A percentile compares a stretch with the other conserved stretches of the same genome.
Evolutionary conservation across 2,329 filamentous ascomycete species (phyloP).

Genomic region (Penicillium sp.): DNA sequence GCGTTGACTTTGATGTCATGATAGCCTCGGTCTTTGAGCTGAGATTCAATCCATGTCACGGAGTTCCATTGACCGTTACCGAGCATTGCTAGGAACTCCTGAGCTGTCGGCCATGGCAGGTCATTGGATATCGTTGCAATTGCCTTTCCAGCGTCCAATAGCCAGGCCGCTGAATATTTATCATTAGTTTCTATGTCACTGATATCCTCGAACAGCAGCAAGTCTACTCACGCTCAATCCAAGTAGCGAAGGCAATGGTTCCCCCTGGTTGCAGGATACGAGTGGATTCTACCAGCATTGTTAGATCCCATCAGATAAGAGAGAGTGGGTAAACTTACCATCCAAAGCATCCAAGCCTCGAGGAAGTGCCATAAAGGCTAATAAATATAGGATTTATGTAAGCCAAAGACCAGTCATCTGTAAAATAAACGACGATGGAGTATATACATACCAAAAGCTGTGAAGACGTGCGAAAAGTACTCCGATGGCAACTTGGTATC

Average conservation of each 20-base stretch:
- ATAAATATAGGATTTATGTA: not conserved
- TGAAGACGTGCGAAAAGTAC: slow-evolving; percentile 48
- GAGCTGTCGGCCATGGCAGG: slow-evolving; percentile 24
- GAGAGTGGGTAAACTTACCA: slow-evolving; percentile 26
- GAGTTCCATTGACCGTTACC: slow-evolving; percentile 27
- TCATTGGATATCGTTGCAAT: slow-evolving; percentile 27
- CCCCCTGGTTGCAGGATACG: slow-evolving; percentile 39
- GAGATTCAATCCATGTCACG: slow-evolving; percentile 19
- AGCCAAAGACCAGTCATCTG: not conserved
- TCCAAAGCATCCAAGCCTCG: slow-evolving; percentile 40
- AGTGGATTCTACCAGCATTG: slow-evolving; percentile 26
- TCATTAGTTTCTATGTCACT: not conserved
- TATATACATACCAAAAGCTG: slow-evolving; percentile 45
- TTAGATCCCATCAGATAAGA: not conserved
- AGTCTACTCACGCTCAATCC: slow-evolving; percentile 34
- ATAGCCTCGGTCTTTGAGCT: slow-evolving; percentile 25
- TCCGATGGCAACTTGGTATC: slow-evolving; percentile 43
- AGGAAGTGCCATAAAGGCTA: slow-evolving; percentile 48
- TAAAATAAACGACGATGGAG: not conserved
- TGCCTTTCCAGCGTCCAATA: slow-evolving; percentile 24
- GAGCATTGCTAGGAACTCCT: slow-evolving; percentile 18
- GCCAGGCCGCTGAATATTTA: slow-evolving; percentile 26
- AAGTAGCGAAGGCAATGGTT: slow-evolving; percentile 35
- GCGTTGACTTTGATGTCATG: slow-evolving; percentile 22
- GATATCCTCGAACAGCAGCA: not conserved